These are phyloP conservation scores for Pichia exigua DNA, from an alignment of 805 yeast genomes.

Conservation along the genomic window DNA sequence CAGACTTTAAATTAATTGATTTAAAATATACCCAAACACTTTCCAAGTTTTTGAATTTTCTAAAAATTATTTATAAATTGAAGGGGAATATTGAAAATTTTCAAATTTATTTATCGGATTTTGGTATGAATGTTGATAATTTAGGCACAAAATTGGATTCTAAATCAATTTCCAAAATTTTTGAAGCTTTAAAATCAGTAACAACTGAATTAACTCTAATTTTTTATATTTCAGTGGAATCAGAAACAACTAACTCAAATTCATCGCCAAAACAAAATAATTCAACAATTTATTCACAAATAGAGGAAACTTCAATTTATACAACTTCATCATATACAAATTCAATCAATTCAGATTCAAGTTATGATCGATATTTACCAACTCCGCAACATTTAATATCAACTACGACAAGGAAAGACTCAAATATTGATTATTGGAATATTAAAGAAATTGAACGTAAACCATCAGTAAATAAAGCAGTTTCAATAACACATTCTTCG, in stretches of 20 bases:
- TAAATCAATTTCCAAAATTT: not conserved
- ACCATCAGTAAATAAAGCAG: conserved; percentile 23
- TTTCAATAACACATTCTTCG: conserved; percentile 22
- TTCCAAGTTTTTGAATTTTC: conserved; percentile 55
- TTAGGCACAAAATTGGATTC: conserved; percentile 8
- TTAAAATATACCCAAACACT: conserved; percentile 20
- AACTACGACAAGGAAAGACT: conserved; percentile 23
- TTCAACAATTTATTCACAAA: not conserved
- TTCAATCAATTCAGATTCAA: conserved; percentile 41
- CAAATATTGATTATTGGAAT: conserved; percentile 43
- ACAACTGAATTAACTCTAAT: not conserved
- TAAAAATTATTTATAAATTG: conserved; percentile 39
- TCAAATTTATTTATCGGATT: conserved; percentile 7
- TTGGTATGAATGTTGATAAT: conserved; percentile 8
- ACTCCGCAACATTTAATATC: conserved; percentile 65
- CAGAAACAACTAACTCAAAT: not conserved
- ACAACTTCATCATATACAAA: conserved; percentile 49
- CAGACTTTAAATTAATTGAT: conserved; percentile 43
- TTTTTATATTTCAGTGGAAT: conserved; percentile 2
- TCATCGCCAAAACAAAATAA: conserved; percentile 1
- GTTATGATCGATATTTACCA: conserved; percentile 36
- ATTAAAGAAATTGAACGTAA: conserved; percentile 37
- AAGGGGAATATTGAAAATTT: conserved; percentile 1
- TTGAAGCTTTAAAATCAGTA: not conserved
- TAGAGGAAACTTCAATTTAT: conserved; percentile 22